Evolutionary conservation across 2,329 filamentous ascomycete genomes (phyloP), one percentile per base, ranked within the genome.

Genomic region (Phaeosphaeriaceae sp.): DNA sequence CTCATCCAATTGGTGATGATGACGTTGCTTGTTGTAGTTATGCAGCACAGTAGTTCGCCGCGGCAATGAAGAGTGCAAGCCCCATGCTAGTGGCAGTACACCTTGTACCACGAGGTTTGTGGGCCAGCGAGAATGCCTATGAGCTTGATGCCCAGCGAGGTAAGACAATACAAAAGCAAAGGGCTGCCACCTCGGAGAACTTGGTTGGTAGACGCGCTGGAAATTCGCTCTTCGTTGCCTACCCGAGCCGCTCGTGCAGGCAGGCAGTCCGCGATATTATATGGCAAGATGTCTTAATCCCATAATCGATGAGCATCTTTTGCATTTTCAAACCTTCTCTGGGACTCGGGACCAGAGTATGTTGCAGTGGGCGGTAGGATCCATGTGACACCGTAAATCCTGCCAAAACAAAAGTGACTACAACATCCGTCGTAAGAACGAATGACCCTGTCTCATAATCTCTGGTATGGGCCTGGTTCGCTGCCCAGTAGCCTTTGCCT

Each of bases 161-260:
- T 10, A 19, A 20, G 22, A 48, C 22, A 48, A n/a, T 31, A 10
- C 46, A 45, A 45, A 31, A 24, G 49, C 49, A 51, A 51, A 44
- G 22, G 49, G 27, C 33, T 51, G 49, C 40, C 22, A 11, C 22
- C 17, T 21, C 36, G 33, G 36, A 27, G 48, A 41, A 20, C 25
- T 27, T 62, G 57, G 58, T 56, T 51, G 48, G 46, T 56, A 63
- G 53, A 52, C 31, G 42, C 41, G 13, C 41, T 44, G n/a, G 20
- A 19, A 5, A 15, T 44, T 41, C 66, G 68, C 64, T 65, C 65
- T 60, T 53, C 57, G 49, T 63, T 69, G 56, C 68, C 66, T 51
- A 56, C 57, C 55, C 41, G 31, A 65, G 61, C 40, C 22, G 49
- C 36, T 57, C 54, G 47, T 69, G 65, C 68, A 66, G 59, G 20